A percentile compares a stretch with the other conserved stretches of the same genome.
phyloP scores from a whole-genome alignment of 805 yeast genomes.

The Diddensiella transvaalensis region DNA sequence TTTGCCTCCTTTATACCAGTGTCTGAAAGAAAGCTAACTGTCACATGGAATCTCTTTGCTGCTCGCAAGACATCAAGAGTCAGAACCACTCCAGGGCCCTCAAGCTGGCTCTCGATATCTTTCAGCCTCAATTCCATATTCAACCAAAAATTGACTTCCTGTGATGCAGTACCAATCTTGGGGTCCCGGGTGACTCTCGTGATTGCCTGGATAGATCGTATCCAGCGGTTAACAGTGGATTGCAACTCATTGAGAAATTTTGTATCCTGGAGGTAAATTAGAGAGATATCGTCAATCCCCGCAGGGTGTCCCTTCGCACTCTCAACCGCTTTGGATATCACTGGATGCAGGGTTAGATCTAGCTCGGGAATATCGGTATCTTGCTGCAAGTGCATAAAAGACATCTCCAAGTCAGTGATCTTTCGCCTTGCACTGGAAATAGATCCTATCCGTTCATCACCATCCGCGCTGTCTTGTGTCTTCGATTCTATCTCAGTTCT shows the following conservation, averaged over 20 bases:
- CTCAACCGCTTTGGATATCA: conserved; percentile 40
- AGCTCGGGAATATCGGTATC: conserved; percentile 68
- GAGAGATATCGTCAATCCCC: conserved; percentile 33
- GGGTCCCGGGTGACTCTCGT: conserved; percentile 53
- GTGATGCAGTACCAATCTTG: conserved; percentile 53
- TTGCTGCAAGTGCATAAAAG: conserved; percentile 65
- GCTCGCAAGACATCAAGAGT: conserved; percentile 59
- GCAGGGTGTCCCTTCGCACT: conserved; percentile 22
- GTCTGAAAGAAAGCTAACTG: conserved; percentile 68
- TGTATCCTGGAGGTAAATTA: conserved; percentile 45
- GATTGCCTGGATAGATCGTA: conserved; percentile 54
- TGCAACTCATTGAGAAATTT: conserved; percentile 67
- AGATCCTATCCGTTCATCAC: conserved; percentile 3
- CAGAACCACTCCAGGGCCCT: conserved; percentile 48
- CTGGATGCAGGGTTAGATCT: conserved; percentile 47
- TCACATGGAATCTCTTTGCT: conserved; percentile 77
- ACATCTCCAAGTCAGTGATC: conserved; percentile 61
- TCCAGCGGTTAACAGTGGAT: conserved; percentile 68
- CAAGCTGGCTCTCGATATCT: conserved; percentile 55
- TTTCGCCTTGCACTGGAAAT: conserved; percentile 54
- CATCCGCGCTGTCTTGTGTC: conserved; percentile 13
- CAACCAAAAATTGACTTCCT: conserved; percentile 77
- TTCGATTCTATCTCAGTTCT: conserved; percentile 16
- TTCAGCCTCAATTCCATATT: conserved; percentile 60
- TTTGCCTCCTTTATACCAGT: conserved; percentile 60